Conservation (phyloP, 1,139 yeast species). For the Debaryomycetaceae sp. region DNA sequence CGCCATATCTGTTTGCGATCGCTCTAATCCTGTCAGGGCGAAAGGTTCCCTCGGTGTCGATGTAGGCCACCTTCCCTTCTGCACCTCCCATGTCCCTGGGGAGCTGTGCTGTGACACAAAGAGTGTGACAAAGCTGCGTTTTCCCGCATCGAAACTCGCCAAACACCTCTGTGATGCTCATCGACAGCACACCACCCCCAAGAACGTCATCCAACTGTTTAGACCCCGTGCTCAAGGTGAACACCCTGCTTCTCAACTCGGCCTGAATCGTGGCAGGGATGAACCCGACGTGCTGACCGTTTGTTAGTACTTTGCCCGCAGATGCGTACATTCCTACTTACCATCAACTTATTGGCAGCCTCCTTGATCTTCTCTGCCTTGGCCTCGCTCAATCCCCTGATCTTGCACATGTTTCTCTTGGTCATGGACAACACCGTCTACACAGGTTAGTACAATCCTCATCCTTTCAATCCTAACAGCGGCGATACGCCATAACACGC, state of each 20-base stretch:
- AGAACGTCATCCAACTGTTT: conserved; percentile 50
- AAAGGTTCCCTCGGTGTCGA: conserved; percentile 61
- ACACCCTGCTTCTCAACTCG: conserved; percentile 44
- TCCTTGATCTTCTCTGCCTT: conserved; percentile 63
- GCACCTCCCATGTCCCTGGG: conserved; percentile 56
- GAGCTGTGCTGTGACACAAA: conserved; percentile 57
- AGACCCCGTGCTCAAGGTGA: conserved; percentile 51
- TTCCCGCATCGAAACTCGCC: conserved; percentile 64
- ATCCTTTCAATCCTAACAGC: too few species aligned
- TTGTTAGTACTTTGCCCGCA: conserved; percentile 3
- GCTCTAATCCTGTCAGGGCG: conserved; percentile 54
- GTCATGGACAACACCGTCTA: conserved; percentile 53
- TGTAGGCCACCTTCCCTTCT: conserved; percentile 59
- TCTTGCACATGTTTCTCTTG: conserved; percentile 48
- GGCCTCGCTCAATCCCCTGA: conserved; percentile 54
- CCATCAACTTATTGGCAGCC: conserved; percentile 49
- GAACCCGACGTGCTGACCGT: conserved; percentile 37
- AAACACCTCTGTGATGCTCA: conserved; percentile 61
- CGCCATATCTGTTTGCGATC: conserved; percentile 52
- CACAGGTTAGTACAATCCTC: conserved; percentile 6
- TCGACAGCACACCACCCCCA: conserved; percentile 59
- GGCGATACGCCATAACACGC: too few species aligned
- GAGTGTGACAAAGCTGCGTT: conserved; percentile 57
- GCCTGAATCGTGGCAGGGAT: conserved; percentile 53
- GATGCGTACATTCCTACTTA: conserved; percentile 6